phyloP scores from a whole-genome alignment of 2,329 filamentous ascomycete genomes.

The Xylaria sp. region DNA sequence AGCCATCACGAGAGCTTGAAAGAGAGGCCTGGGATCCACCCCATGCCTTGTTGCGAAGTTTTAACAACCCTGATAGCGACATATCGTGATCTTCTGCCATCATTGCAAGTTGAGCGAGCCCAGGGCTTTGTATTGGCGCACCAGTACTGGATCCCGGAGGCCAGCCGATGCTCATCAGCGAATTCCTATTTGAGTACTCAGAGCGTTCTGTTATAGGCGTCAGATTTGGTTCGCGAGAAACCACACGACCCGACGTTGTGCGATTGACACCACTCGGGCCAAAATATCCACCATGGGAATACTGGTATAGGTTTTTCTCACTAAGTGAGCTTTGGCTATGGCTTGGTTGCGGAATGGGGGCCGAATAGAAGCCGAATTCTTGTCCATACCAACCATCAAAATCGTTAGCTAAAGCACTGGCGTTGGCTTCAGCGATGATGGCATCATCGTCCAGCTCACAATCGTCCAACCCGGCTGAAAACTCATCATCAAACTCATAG shows the following conservation, averaged over 20 bases:
- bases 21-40: slow-evolving; percentile 83
- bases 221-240: slow-evolving; percentile 86
- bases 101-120: slow-evolving; percentile 80
- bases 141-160: slow-evolving; percentile 62
- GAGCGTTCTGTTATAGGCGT: slow-evolving; percentile 96
- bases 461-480: slow-evolving; percentile 62
- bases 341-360: slow-evolving; percentile 55
- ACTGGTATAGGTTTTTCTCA: slow-evolving; percentile 62
- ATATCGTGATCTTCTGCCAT: slow-evolving; percentile 76
- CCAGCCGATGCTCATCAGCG: slow-evolving; percentile 78
- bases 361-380: slow-evolving; percentile 95
- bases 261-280: slow-evolving; percentile 78
- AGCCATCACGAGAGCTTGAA: slow-evolving; percentile 62
- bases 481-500: slow-evolving; percentile 70
- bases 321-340: slow-evolving; percentile 45
- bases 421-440: slow-evolving; percentile 95
- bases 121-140: slow-evolving; percentile 72
- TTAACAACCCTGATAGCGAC: slow-evolving; percentile 77
- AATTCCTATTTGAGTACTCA: slow-evolving; percentile 96
- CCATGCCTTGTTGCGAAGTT: slow-evolving; percentile 79
- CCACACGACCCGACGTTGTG: slow-evolving; percentile 76
- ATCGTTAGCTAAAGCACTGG: slow-evolving; percentile 90
- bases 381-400: slow-evolving; percentile 94
- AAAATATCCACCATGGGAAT: slow-evolving; percentile 88
- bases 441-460: slow-evolving; percentile 83